phyloP scores from a whole-genome alignment of 2,329 filamentous ascomycete species.

The Aspergillus fijiensis region DNA sequence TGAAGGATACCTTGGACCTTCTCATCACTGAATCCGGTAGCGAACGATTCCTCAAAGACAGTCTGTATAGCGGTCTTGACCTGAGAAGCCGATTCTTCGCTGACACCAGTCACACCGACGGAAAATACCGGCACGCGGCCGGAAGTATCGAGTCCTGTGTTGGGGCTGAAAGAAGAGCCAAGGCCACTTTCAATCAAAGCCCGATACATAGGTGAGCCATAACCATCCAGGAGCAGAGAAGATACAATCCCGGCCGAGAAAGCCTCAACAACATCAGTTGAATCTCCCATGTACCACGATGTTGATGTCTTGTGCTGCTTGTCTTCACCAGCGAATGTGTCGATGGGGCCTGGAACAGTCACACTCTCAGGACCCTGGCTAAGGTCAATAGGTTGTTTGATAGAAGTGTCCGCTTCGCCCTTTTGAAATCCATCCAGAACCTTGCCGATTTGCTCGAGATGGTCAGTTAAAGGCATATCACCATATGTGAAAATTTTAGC shows the following conservation, averaged over 20 bases:
- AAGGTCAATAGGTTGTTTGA: conserved; percentile 75
- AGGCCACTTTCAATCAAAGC: conserved; percentile 85
- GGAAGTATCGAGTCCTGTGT: conserved; percentile 84
- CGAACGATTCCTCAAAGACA: conserved; percentile 67
- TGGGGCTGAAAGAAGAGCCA: conserved; percentile 90
- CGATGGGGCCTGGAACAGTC: conserved; percentile 74
- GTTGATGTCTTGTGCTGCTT: conserved; percentile 92
- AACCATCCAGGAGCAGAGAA: conserved; percentile 85
- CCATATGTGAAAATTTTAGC: conserved; percentile 95
- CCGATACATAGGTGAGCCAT: conserved; percentile 88
- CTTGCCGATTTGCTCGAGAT: conserved; percentile 74
- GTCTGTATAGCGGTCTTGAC: conserved; percentile 72
- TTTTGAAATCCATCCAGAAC: conserved; percentile 72
- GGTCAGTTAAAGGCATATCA: conserved; percentile 80
- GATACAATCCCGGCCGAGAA: conserved; percentile 83
- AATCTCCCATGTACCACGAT: conserved; percentile 87
- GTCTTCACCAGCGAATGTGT: conserved; percentile 80
- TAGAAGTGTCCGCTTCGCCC: conserved; percentile 66
- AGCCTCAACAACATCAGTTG: conserved; percentile 77
- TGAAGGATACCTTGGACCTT: conserved; percentile 95
- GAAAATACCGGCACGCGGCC: conserved; percentile 81
- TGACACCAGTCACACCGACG: conserved; percentile 86
- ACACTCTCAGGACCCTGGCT: conserved; percentile 65
- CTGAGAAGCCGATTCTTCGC: conserved; percentile 72
- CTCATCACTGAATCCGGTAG: conserved; percentile 78